A percentile compares a stretch with the other conserved stretches of the same genome.
Evolutionary conservation across 2,329 filamentous ascomycete genomes (phyloP).

Genomic region (Xylariaceae sp.): DNA sequence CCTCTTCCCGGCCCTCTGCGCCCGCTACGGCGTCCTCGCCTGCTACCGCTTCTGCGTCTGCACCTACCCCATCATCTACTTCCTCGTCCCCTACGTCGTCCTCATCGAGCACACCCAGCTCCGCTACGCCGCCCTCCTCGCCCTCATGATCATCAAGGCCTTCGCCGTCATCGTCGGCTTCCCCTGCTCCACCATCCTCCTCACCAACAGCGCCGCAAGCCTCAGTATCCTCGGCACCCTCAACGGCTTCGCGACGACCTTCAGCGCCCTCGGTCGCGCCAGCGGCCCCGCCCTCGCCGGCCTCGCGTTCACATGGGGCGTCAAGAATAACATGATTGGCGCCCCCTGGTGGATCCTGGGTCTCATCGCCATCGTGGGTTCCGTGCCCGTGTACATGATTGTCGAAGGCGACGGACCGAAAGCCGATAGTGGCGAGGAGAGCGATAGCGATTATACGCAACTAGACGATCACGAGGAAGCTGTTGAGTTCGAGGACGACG

Average conservation of each 20-base stretch:
- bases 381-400: constrained; percentile 68
- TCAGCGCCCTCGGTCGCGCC: constrained; percentile 74
- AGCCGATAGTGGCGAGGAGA: constrained; percentile 22
- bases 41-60: constrained; percentile 65
- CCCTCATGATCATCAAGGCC: constrained; percentile 68
- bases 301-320: constrained; percentile 67
- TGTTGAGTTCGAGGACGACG: constrained; percentile 27
- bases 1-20: constrained; percentile 71
- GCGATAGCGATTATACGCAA: constrained; percentile 33
- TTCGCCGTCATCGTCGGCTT: constrained; percentile 78
- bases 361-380: constrained; percentile 56
- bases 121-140: constrained; percentile 59
- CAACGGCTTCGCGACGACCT: constrained; percentile 83
- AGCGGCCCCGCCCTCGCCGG: constrained; percentile 72
- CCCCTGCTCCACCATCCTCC: constrained; percentile 80
- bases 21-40: constrained; percentile 64
- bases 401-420: constrained; percentile 67
- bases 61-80: constrained; percentile 68
- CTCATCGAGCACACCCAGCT: constrained; percentile 45
- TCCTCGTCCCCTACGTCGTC: constrained; percentile 75
- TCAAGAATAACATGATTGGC: constrained; percentile 69
- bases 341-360: constrained; percentile 78
- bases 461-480: constrained; percentile 24
- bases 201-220: constrained; percentile 79
- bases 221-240: constrained; percentile 76